Conservation (phyloP, 2,329 filamentous ascomycete species). For the Nannizziopsis arthrosporioides region DNA sequence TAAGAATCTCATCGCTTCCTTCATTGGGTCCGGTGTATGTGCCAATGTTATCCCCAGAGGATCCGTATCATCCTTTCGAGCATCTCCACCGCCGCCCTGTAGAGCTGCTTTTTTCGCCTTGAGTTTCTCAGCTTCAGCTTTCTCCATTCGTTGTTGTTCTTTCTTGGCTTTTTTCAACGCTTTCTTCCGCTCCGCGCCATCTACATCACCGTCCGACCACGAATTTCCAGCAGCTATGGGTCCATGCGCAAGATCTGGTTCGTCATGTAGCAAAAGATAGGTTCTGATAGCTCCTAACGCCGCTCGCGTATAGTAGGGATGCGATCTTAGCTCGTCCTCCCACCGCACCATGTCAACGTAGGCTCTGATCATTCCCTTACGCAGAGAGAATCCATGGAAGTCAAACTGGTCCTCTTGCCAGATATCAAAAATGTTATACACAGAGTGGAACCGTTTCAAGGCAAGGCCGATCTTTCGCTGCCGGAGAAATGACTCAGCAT, state of each 20-base stretch:
- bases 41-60: slow-evolving; percentile 70
- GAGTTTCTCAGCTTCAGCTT: slow-evolving; percentile 69
- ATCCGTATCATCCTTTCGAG: slow-evolving; percentile 83
- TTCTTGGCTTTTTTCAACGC: slow-evolving; percentile 82
- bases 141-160: slow-evolving; percentile 60
- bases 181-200: slow-evolving; percentile 65
- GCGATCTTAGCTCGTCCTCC: slow-evolving; percentile 83
- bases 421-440: slow-evolving; percentile 86
- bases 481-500: slow-evolving; percentile 77
- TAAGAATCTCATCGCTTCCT: slow-evolving; percentile 79
- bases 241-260: slow-evolving; percentile 54
- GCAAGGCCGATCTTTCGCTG: slow-evolving; percentile 74
- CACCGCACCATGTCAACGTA: slow-evolving; percentile 95
- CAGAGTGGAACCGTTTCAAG: slow-evolving; percentile 78
- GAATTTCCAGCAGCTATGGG: slow-evolving; percentile 45
- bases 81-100: slow-evolving; percentile 46
- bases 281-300: slow-evolving; percentile 70
- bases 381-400: slow-evolving; percentile 94
- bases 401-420: slow-evolving; percentile 99
- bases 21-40: slow-evolving; percentile 68
- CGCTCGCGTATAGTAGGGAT: slow-evolving; percentile 81
- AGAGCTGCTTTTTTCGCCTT: slow-evolving; percentile 68
- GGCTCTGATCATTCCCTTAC: slow-evolving; percentile 88
- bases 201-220: slow-evolving; percentile 41
- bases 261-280: slow-evolving; percentile 68